Evolutionary conservation across 2,329 filamentous ascomycete species (phyloP), one percentile per base, ranked within the genome.

Genomic region (Claviceps cyperi): DNA sequence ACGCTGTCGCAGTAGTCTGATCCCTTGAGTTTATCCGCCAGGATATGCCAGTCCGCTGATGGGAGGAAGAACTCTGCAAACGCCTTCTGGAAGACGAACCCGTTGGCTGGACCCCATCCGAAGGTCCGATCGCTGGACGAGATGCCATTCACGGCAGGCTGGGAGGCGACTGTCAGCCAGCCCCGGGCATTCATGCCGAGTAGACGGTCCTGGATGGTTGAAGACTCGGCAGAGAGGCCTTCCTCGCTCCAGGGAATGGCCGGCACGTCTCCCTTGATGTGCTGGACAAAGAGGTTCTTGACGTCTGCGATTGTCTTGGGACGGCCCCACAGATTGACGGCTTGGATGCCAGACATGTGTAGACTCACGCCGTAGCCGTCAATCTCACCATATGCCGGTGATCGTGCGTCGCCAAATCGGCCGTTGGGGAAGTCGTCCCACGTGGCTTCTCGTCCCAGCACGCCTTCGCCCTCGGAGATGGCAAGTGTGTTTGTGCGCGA

Each of bases 391-490:
- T 94, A 97, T 0, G 91, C 91, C 1, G 89, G 89, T 2, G 89
- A 95, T 48, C 91, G 80, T 4, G 90, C 86, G 60, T 96, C 91
- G 62, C 91, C 91, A 81, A 91, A 97, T 50, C 91, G 80, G 28
- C 91, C 92, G 70, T 97, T 97, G 55, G 91, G 91, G 66, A 89
- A 98, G 62, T 98, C 92, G 60, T 98, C 92, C 92, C 92, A 98
- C 0, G 92, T 98, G 36, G 92, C 92, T 72, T 97, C 91, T 47
- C 92, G 78, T 11, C 91, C 92, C 6, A 96, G 73, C 3, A 85
- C 77, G 22, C 91, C 92, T 60, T 95, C 85, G 5, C 92, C 91
- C 69, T 97, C 91, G 0, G 90, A 95, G 51, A 96, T 96, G 28
- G 90, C 88, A 9, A 97, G 76, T 1, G 88, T 92, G 64, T 90